A percentile compares a stretch with the other conserved stretches of the same genome.
phyloP scores from a whole-genome alignment of 345 rosid species.

The Dipteronia sinensis region DNA sequence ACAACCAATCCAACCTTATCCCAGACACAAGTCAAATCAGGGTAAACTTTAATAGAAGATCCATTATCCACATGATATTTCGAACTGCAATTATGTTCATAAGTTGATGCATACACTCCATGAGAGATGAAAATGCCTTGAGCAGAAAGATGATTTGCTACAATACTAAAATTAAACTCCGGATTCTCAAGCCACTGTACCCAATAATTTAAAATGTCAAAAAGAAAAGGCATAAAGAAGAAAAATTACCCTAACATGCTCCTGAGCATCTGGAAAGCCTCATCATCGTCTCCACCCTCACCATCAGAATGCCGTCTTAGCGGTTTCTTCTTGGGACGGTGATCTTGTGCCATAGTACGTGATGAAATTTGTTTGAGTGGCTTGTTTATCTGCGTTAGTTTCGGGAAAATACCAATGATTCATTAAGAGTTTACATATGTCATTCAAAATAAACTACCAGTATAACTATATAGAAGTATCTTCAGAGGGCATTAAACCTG shows the following conservation, averaged over 20 bases:
- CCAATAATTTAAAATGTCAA: slow-evolving; percentile 6
- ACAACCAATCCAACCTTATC: not conserved
- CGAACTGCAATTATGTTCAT: not conserved
- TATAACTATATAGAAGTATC: not conserved
- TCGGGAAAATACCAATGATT: not conserved
- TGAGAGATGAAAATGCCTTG: not conserved
- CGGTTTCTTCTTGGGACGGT: slow-evolving; percentile 59
- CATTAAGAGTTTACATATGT: not conserved
- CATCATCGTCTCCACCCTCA: slow-evolving; percentile 44
- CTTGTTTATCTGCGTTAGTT: slow-evolving; percentile 44
- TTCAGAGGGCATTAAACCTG: slow-evolving; percentile 37
- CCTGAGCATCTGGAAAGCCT: slow-evolving; percentile 57
- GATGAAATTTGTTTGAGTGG: slow-evolving; percentile 49
- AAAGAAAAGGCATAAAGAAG: not conserved
- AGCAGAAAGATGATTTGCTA: not conserved
- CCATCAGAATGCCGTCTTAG: slow-evolving; percentile 35
- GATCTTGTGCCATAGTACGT: slow-evolving; percentile 35
- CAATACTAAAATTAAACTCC: not conserved
- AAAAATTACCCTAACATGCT: slow-evolving; percentile 52
- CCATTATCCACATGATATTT: not conserved
- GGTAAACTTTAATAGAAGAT: not conserved
- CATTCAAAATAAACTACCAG: slow-evolving; percentile 11
- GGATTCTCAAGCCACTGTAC: not conserved
- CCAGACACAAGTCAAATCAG: not conserved
- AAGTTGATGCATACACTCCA: not conserved